These are phyloP conservation scores for Acacia crassicarpa DNA, from an alignment of 306 rosid species.

Conservation along the genomic window DNA sequence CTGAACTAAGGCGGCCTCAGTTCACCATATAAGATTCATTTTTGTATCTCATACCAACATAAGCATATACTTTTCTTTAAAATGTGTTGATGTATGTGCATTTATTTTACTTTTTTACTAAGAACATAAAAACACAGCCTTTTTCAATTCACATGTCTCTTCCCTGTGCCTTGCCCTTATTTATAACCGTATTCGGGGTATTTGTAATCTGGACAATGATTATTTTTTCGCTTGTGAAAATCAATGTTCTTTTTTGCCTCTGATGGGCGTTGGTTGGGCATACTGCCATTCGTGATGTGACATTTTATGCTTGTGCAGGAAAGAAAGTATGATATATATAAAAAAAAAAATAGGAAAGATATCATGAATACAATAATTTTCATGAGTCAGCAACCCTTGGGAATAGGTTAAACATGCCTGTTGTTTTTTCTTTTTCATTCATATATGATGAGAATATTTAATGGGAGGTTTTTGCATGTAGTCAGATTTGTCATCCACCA, in stretches of 20 bases:
- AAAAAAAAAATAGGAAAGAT: background rate
- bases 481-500: constrained; percentile 99
- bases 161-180: background rate
- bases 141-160: background rate
- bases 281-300: background rate
- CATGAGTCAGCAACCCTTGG: background rate
- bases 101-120: background rate
- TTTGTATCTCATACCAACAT: background rate
- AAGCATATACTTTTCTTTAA: background rate
- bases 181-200: background rate
- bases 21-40: background rate
- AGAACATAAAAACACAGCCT: background rate
- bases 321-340: background rate
- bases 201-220: background rate
- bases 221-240: constrained; percentile 7
- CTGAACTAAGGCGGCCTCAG: constrained; percentile 13
- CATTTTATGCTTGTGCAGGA: background rate
- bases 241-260: constrained; percentile 13
- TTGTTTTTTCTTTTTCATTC: constrained; percentile 26
- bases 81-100: no score
- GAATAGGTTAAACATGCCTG: constrained; percentile 12
- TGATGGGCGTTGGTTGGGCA: background rate
- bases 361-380: background rate
- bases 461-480: constrained; percentile 51
- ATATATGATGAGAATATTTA: constrained; percentile 28